Conservation (phyloP, 805 yeast genomes). For the Starmerella asiatica region DNA sequence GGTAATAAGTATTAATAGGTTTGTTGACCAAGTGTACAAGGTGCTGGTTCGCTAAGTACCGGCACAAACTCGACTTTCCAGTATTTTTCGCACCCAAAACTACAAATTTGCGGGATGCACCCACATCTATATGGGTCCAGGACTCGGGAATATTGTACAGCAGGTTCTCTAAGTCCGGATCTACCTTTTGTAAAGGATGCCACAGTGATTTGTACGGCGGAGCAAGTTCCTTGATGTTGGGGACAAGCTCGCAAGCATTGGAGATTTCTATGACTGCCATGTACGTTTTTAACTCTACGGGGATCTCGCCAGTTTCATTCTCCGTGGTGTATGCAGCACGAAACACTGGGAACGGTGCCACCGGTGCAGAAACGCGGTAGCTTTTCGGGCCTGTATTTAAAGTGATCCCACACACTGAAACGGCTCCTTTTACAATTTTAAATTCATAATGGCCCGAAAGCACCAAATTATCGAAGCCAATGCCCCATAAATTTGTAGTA, state of each 20-base stretch:
- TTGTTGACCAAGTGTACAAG: no score
- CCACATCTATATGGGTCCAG: conserved; percentile 18
- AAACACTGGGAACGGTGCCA: conserved; percentile 19
- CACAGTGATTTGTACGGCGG: conserved; percentile 23
- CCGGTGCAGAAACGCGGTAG: conserved; percentile 13
- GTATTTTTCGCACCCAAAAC: conserved; percentile 58
- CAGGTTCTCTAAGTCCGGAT: neutral
- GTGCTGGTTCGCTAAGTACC: conserved; percentile 28
- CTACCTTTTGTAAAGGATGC: conserved; percentile 6
- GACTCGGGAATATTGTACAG: conserved; percentile 9
- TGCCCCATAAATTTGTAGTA: conserved; percentile 6
- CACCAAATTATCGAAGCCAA: conserved; percentile 17
- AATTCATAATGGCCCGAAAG: conserved; percentile 24
- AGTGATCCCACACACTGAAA: conserved; percentile 21
- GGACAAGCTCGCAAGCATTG: neutral
- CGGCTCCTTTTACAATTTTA: conserved; percentile 24
- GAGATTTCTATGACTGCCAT: conserved; percentile 8
- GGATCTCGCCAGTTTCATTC: neutral
- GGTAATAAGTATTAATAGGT: conserved; percentile 31
- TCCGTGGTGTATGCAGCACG: conserved; percentile 6
- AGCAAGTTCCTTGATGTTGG: conserved; percentile 16
- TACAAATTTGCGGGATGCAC: conserved; percentile 22
- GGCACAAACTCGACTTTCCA: conserved; percentile 67
- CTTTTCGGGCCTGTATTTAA: conserved; percentile 1
- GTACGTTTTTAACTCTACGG: conserved; percentile 1